A percentile compares a stretch with the other conserved stretches of the same genome.
Evolutionary conservation across 495 filamentous ascomycete species (phyloP).

Genomic region (Bathelium albidoporum): DNA sequence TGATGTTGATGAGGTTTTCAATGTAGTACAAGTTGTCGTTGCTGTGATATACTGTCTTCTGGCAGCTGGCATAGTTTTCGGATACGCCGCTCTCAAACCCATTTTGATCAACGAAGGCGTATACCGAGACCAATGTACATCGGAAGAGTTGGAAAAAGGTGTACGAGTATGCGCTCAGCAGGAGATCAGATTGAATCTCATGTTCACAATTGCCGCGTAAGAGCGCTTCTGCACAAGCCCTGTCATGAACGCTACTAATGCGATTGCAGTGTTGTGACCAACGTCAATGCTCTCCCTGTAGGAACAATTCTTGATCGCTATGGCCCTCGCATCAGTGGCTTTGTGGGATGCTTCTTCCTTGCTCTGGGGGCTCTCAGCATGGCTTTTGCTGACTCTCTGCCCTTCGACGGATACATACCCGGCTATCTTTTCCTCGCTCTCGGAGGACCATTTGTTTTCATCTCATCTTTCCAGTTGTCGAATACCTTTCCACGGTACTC

Average conservation of each 20-base stretch:
- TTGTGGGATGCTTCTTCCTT: conserved; percentile 62
- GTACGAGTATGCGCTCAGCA: conserved; percentile 58
- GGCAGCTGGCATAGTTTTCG: conserved; percentile 70
- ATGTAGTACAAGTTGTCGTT: conserved; percentile 47
- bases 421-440: conserved; percentile 76
- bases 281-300: conserved; percentile 71
- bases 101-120: conserved; percentile 67
- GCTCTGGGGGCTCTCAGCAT: conserved; percentile 59
- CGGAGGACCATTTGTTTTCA: conserved; percentile 84
- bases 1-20: neutral
- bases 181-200: conserved; percentile 79
- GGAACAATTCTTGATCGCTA: conserved; percentile 78
- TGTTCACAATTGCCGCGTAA: conserved; percentile 81
- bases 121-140: conserved; percentile 53
- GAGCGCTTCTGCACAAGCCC: neutral
- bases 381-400: conserved; percentile 52
- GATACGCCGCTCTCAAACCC: conserved; percentile 76
- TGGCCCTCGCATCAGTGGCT: conserved; percentile 65
- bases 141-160: conserved; percentile 46
- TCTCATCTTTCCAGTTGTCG: conserved; percentile 83
- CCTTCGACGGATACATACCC: conserved; percentile 64
- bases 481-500: conserved; percentile 83
- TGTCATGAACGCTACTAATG: neutral
- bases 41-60: conserved; percentile 76
- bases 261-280: conserved; percentile 58